Evolutionary conservation across 176 grass and related monocot species (phyloP).

Genomic region (Oryza coarctata): DNA sequence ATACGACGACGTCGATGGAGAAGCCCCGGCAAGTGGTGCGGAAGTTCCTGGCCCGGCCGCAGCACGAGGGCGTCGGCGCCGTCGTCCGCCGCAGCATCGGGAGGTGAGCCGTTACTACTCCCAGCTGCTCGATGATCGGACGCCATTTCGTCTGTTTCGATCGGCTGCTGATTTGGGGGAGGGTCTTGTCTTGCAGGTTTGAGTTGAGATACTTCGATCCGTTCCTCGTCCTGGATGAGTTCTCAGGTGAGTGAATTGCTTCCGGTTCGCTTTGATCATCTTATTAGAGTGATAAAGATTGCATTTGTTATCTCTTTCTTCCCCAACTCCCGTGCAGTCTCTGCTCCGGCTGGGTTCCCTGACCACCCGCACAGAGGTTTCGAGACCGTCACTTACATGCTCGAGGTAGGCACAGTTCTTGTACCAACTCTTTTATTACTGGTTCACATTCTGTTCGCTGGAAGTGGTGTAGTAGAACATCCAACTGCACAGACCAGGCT

Average conservation of each 20-base stretch:
- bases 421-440: background rate
- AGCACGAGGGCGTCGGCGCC: conserved; percentile 81
- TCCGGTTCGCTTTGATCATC: background rate
- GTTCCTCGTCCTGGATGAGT: conserved; percentile 91
- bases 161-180: background rate
- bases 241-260: conserved; percentile 59
- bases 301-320: background rate
- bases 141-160: background rate
- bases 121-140: too few relatives aligned
- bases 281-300: background rate
- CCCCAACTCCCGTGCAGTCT: conserved; percentile 34
- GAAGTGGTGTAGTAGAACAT: background rate
- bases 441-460: background rate
- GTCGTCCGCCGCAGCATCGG: conserved; percentile 96
- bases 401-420: conserved; percentile 48
- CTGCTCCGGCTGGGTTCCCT: conserved; percentile 90
- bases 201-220: conserved; percentile 95
- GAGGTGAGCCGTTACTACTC: conserved; percentile 36
- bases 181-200: conserved; percentile 48
- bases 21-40: conserved; percentile 72
- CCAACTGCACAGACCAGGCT: too few relatives aligned
- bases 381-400: conserved; percentile 99
- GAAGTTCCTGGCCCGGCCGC: conserved; percentile 75
- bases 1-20: conserved; percentile 21
- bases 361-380: conserved; percentile 97